These are phyloP conservation scores for Xylariaceae sp. DNA, from an alignment of 2,329 filamentous ascomycete species.

Conservation along the genomic window DNA sequence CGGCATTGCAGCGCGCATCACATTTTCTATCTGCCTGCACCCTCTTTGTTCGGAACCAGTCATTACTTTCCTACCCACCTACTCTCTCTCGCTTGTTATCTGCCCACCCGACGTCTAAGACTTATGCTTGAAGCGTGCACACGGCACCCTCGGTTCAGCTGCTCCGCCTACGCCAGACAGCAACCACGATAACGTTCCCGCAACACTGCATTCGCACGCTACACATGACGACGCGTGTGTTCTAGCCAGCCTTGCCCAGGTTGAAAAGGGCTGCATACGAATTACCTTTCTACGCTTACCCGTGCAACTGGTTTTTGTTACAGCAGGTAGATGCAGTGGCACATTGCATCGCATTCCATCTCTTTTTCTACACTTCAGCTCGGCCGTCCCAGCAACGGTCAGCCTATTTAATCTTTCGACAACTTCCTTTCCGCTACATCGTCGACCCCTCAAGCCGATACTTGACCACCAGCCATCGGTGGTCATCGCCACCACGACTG, in stretches of 20 bases:
- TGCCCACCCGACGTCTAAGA: too few species aligned
- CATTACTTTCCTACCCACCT: conserved; percentile 2
- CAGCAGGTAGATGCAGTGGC: conserved; percentile 10
- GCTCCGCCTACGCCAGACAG: not conserved
- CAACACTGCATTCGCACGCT: conserved; percentile 15
- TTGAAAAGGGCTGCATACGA: conserved; percentile 18
- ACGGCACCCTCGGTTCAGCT: not conserved
- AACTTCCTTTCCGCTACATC: conserved; percentile 3
- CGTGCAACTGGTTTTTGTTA: conserved; percentile 11
- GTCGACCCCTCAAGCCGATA: conserved; percentile 3
- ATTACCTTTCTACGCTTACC: conserved; percentile 1
- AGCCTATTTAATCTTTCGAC: conserved; percentile 6
- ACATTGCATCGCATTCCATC: conserved; percentile 20
- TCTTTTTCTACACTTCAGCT: conserved; percentile 11
- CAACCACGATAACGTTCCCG: conserved; percentile 4
- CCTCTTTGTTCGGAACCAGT: conserved; percentile 10
- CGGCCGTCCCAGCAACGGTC: conserved; percentile 11
- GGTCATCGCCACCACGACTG: not conserved
- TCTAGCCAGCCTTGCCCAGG: conserved; percentile 18
- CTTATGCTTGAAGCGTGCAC: conserved; percentile 4
- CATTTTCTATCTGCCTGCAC: not conserved
- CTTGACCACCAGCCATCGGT: not conserved
- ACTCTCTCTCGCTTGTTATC: not conserved
- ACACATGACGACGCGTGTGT: conserved; percentile 29
- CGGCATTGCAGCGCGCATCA: conserved; percentile 8